Conservation (phyloP, 208 protist genomes). For the Trypanosomatidae sp. region DNA sequence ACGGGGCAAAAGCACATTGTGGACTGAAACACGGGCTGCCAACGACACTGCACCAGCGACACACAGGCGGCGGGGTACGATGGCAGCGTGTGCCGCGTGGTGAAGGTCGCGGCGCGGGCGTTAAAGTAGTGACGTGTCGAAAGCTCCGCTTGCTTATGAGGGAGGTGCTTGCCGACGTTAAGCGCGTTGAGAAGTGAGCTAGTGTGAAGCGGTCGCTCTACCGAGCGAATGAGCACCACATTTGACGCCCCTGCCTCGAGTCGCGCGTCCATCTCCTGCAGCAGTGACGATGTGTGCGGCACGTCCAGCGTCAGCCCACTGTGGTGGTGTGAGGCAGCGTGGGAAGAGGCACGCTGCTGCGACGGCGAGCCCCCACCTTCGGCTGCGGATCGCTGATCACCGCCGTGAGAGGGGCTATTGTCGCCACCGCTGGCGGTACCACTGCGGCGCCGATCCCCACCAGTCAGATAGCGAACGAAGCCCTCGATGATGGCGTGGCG, state of each 20-base stretch:
- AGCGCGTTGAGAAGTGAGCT: constrained; percentile 12
- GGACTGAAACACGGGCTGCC: constrained; percentile 61
- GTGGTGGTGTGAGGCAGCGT: background rate
- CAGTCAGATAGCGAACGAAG: constrained; percentile 24
- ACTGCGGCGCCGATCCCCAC: constrained; percentile 21
- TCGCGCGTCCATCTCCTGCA: constrained; percentile 26
- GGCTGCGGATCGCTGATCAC: background rate
- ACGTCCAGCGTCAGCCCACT: constrained; percentile 54
- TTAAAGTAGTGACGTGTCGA: constrained; percentile 29
- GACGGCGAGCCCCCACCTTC: constrained; percentile 1
- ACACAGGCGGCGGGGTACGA: constrained; percentile 10
- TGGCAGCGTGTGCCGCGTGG: constrained; percentile 6
- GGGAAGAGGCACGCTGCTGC: constrained; percentile 7
- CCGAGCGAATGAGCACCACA: constrained; percentile 9
- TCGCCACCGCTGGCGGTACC: background rate
- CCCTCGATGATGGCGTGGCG: constrained; percentile 32
- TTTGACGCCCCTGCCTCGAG: constrained; percentile 22
- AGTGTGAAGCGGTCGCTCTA: constrained; percentile 5
- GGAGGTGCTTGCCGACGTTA: background rate
- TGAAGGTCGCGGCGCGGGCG: constrained; percentile 18
- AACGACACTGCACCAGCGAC: constrained; percentile 30
- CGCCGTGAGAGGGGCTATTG: constrained; percentile 8
- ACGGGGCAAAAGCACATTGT: constrained; percentile 86
- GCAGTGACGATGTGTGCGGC: constrained; percentile 47
- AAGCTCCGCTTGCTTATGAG: constrained; percentile 7